phyloP scores from a whole-genome alignment of 2,329 filamentous ascomycete genomes.

The Cladosporium sp. region DNA sequence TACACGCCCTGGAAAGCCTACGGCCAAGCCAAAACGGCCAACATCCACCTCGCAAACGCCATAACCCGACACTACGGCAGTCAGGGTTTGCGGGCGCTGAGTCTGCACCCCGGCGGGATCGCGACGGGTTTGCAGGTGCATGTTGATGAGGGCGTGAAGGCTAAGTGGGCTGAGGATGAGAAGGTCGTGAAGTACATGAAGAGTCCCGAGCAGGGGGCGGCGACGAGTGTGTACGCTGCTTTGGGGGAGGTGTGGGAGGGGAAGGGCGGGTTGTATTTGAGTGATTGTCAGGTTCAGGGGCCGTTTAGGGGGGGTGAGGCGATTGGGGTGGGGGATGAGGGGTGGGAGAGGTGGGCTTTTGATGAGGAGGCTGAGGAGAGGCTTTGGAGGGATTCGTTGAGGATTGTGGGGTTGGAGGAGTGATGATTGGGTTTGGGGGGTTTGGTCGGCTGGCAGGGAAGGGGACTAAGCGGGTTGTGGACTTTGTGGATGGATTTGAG shows the following conservation, averaged over 20 bases:
- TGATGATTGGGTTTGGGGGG: background rate
- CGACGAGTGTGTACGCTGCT: conserved; percentile 46
- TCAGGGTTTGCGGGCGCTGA: conserved; percentile 40
- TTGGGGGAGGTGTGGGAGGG: conserved; percentile 34
- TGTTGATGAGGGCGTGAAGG: conserved; percentile 17
- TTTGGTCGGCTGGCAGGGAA: too few relatives aligned
- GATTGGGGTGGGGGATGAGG: conserved; percentile 16
- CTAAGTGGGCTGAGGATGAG: conserved; percentile 11
- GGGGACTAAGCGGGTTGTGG: too few relatives aligned
- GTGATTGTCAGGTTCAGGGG: conserved; percentile 36
- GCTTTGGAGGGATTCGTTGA: conserved; percentile 39
- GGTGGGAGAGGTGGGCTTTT: conserved; percentile 35
- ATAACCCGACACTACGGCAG: conserved; percentile 48
- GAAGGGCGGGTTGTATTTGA: conserved; percentile 44
- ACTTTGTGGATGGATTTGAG: too few relatives aligned
- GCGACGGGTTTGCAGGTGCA: conserved; percentile 17
- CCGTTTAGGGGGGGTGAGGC: conserved; percentile 25
- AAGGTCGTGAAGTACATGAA: conserved; percentile 24
- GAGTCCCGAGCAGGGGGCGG: conserved; percentile 42
- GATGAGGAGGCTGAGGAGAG: conserved; percentile 35
- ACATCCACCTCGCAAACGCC: conserved; percentile 48
- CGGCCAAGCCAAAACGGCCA: conserved; percentile 22
- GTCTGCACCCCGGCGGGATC: conserved; percentile 47
- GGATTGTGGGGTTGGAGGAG: conserved; percentile 22
- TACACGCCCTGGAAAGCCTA: conserved; percentile 19